These are phyloP conservation scores for Podospora pseudoanserina DNA, from an alignment of 495 filamentous ascomycete genomes.

Conservation along the genomic window DNA sequence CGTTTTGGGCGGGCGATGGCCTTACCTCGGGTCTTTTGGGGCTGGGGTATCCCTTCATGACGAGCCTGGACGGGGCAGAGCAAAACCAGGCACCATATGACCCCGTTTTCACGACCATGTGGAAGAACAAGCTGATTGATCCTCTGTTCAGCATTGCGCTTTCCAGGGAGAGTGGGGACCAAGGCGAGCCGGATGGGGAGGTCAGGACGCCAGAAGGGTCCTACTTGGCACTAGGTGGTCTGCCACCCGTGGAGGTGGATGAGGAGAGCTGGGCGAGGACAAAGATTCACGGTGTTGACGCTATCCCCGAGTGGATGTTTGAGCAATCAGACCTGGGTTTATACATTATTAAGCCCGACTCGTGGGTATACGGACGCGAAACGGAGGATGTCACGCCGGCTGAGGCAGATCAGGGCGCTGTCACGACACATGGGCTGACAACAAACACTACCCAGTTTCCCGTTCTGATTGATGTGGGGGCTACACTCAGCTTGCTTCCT, in stretches of 20 bases:
- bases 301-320: slow-evolving; percentile 24
- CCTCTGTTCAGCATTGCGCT: slow-evolving; percentile 55
- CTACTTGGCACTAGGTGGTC: slow-evolving; percentile 46
- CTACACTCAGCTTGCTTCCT: slow-evolving; percentile 38
- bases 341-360: slow-evolving; percentile 33
- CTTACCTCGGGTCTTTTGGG: slow-evolving; percentile 53
- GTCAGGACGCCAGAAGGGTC: slow-evolving; percentile 13
- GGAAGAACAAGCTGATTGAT: slow-evolving; percentile 44
- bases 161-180: slow-evolving; percentile 16
- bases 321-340: slow-evolving; percentile 28
- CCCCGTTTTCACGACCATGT: slow-evolving; percentile 56
- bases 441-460: slow-evolving; percentile 34
- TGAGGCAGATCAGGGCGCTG: neutral
- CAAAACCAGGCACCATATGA: slow-evolving; percentile 41
- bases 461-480: slow-evolving; percentile 41
- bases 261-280: slow-evolving; percentile 32
- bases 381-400: neutral
- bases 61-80: slow-evolving; percentile 22
- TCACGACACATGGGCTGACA: neutral
- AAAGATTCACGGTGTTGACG: slow-evolving; percentile 26
- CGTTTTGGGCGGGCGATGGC: slow-evolving; percentile 48
- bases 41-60: slow-evolving; percentile 55
- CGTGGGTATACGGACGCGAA: slow-evolving; percentile 24
- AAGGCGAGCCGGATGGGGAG: neutral
- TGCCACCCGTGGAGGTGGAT: slow-evolving; percentile 36